Evolutionary conservation across 768 basidiomycete species (phyloP).

Genomic region (Tricholoma matsutake): DNA sequence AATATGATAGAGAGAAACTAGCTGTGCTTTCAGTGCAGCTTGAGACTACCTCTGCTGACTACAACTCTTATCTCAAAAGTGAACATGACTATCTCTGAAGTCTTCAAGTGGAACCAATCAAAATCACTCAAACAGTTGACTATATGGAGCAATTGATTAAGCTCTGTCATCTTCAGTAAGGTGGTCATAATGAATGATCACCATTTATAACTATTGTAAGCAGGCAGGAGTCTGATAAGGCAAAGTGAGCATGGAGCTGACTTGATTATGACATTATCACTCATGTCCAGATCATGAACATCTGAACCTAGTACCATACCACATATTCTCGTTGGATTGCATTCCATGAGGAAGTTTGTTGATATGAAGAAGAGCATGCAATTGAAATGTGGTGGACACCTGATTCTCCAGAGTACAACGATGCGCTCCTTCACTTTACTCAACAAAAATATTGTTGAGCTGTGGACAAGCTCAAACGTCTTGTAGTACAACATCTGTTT

Average conservation of each 20-base stretch:
- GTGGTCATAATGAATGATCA: too few relatives aligned
- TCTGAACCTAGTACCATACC: slow-evolving; percentile 14
- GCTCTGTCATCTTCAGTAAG: too few relatives aligned
- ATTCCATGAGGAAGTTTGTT: not conserved
- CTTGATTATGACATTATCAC: too few relatives aligned
- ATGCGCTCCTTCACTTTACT: too few relatives aligned
- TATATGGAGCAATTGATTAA: slow-evolving; percentile 25
- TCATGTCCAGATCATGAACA: slow-evolving; percentile 8
- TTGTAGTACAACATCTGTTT: too few relatives aligned
- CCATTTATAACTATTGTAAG: too few relatives aligned
- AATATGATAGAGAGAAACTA: too few relatives aligned
- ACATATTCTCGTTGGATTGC: slow-evolving; percentile 1
- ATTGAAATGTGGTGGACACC: slow-evolving; percentile 24
- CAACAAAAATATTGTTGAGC: slow-evolving; percentile 7
- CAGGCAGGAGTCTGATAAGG: not conserved
- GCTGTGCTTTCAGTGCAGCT: too few relatives aligned
- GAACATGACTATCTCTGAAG: slow-evolving; percentile 11
- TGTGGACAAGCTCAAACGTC: too few relatives aligned
- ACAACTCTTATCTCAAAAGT: not conserved
- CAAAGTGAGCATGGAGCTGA: not conserved
- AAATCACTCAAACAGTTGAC: slow-evolving; percentile 25
- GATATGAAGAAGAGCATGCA: slow-evolving; percentile 15
- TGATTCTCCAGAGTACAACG: not conserved
- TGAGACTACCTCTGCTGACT: not conserved
- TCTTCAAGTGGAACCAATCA: slow-evolving; percentile 22